A percentile compares a stretch with the other conserved stretches of the same genome.
Conservation (phyloP, 1,139 yeast genomes). For the Taphrina confusa region DNA sequence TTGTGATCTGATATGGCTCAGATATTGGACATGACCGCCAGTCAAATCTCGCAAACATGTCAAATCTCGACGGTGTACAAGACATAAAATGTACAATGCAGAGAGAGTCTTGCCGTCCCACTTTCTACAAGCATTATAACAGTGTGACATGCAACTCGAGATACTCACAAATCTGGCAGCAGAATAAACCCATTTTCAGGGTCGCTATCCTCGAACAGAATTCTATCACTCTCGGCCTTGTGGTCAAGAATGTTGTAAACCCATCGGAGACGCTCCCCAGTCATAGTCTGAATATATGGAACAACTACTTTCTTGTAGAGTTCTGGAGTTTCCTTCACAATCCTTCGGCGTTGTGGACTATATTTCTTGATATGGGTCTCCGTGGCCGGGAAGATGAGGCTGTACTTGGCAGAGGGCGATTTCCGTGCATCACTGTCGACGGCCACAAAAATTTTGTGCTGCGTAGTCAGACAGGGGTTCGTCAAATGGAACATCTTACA, state of each 20-base stretch:
- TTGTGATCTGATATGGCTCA: constrained; percentile 60
- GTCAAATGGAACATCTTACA: not conserved
- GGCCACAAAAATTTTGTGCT: constrained; percentile 23
- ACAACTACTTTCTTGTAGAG: constrained; percentile 61
- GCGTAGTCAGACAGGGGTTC: not conserved
- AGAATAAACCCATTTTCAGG: constrained; percentile 54
- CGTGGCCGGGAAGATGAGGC: constrained; percentile 86
- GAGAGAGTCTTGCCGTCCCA: constrained; percentile 82
- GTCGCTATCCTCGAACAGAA: constrained; percentile 64
- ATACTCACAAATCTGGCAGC: constrained; percentile 49
- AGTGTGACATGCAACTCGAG: not conserved
- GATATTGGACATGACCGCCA: constrained; percentile 59
- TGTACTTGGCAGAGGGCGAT: constrained; percentile 68
- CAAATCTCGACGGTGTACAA: constrained; percentile 72
- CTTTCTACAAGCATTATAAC: constrained; percentile 67
- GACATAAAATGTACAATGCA: constrained; percentile 72
- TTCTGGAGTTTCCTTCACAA: constrained; percentile 78
- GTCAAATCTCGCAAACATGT: constrained; percentile 74
- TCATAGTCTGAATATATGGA: constrained; percentile 77
- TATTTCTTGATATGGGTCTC: constrained; percentile 76
- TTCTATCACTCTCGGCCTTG: constrained; percentile 82
- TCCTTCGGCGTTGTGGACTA: constrained; percentile 57
- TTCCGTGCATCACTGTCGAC: not conserved
- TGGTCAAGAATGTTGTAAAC: constrained; percentile 78
- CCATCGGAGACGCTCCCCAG: constrained; percentile 82